Evolutionary conservation across 2,329 filamentous ascomycete species (phyloP).

Genomic region (Ophiosphaerella herpotricha): DNA sequence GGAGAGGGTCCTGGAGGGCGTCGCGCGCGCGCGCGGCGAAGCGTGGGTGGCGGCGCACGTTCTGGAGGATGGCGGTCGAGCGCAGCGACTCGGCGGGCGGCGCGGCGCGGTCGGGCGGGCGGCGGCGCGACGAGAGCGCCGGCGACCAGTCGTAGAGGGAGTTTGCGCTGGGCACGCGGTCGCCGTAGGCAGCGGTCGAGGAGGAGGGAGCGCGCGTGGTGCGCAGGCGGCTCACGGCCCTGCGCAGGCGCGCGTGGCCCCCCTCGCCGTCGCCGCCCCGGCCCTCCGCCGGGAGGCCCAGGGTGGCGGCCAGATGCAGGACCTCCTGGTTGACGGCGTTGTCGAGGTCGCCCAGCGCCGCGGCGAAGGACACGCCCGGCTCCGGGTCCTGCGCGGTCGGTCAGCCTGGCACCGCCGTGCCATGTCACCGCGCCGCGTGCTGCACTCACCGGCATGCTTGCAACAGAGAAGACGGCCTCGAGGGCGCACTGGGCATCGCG

Average conservation of each 20-base stretch:
- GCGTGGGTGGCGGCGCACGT: conserved; percentile 46
- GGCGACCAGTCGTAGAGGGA: conserved; percentile 66
- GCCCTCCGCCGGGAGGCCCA: conserved; percentile 37
- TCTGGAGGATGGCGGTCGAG: conserved; percentile 49
- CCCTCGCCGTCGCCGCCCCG: conserved; percentile 22
- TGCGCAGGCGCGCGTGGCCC: conserved; percentile 48
- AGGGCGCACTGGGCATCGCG: too few species aligned
- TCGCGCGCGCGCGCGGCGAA: conserved; percentile 46
- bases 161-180: conserved; percentile 58
- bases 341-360: conserved; percentile 53
- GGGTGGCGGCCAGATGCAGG: conserved; percentile 56
- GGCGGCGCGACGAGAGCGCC: conserved; percentile 32
- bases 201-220: conserved; percentile 33
- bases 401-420: too few species aligned
- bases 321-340: conserved; percentile 50
- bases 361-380: conserved; percentile 43
- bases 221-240: conserved; percentile 52
- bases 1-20: conserved; percentile 44
- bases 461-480: too few species aligned
- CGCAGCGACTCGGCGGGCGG: conserved; percentile 31
- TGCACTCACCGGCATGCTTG: too few species aligned
- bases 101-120: conserved; percentile 49
- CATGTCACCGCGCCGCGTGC: too few species aligned
- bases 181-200: conserved; percentile 56
- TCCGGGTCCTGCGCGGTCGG: conserved; percentile 27